Evolutionary conservation across 306 rosid genomes (phyloP).

Genomic region (Lagenaria siceraria): DNA sequence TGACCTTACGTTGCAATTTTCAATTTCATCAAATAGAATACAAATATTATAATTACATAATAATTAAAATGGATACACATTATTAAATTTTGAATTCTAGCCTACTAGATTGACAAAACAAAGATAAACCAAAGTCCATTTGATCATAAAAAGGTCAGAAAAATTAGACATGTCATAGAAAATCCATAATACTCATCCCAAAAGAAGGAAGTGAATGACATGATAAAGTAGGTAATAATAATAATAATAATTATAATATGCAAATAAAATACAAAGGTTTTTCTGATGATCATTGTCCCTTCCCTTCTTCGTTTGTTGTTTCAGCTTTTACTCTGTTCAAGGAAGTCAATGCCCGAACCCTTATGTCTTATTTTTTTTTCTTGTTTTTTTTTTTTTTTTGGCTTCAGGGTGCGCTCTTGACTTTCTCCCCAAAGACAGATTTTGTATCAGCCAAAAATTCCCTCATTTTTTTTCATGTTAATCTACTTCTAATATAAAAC

Average conservation of each 20-base stretch:
- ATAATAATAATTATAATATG: not conserved
- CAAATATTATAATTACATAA: too few species aligned
- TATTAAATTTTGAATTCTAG: too few species aligned
- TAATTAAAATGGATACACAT: too few species aligned
- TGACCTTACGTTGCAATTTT: too few species aligned
- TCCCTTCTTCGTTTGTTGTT: not conserved
- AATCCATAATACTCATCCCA: not conserved
- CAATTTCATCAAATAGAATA: too few species aligned
- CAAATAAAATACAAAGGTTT: not conserved
- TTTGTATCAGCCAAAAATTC: not conserved
- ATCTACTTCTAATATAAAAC: not conserved
- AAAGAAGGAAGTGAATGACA: not conserved
- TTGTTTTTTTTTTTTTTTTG: too few species aligned
- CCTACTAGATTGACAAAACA: not conserved
- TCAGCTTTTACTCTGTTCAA: not conserved
- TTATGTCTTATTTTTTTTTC: too few species aligned
- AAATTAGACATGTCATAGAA: not conserved
- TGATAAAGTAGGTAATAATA: not conserved
- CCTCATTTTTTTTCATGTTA: not conserved
- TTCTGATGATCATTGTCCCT: not conserved
- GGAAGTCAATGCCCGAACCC: conserved; percentile 13
- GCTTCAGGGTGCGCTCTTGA: conserved; percentile 9
- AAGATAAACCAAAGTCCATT: not conserved
- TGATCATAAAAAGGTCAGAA: not conserved
- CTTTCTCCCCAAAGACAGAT: not conserved